These are phyloP conservation scores for Anthostomella pinea DNA, from an alignment of 2,329 filamentous ascomycete species.

Conservation along the genomic window DNA sequence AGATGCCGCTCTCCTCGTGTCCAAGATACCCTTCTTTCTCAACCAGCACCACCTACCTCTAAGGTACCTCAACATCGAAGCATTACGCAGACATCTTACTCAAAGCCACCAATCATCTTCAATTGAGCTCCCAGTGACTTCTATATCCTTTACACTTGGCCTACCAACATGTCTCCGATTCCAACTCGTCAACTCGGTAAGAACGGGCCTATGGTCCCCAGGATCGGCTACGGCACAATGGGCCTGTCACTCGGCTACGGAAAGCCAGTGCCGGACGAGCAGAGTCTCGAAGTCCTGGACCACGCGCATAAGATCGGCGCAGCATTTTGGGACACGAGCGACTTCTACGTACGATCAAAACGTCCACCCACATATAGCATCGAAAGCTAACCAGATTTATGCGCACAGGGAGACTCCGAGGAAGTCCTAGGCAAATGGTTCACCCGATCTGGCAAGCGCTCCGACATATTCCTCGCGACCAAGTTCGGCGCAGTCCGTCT, in stretches of 20 bases:
- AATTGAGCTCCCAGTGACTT: too few species aligned
- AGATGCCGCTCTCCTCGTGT: too few species aligned
- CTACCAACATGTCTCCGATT: slow-evolving; percentile 4
- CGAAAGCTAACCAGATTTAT: too few species aligned
- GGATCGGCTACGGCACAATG: slow-evolving; percentile 11
- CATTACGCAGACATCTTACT: too few species aligned
- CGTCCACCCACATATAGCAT: too few species aligned
- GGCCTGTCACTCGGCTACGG: slow-evolving; percentile 16
- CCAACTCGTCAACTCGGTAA: slow-evolving; percentile 6
- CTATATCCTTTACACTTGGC: too few species aligned
- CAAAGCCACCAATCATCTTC: too few species aligned
- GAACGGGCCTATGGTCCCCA: slow-evolving; percentile 9
- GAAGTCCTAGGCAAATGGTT: slow-evolving; percentile 40
- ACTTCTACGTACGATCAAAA: slow-evolving; percentile 39
- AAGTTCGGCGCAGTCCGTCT: slow-evolving; percentile 43
- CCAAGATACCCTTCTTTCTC: too few species aligned
- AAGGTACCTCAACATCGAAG: too few species aligned
- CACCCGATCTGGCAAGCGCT: slow-evolving; percentile 38
- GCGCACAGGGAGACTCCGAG: slow-evolving; percentile 33
- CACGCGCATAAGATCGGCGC: slow-evolving; percentile 34
- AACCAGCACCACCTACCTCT: too few species aligned
- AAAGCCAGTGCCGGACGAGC: slow-evolving; percentile 28
- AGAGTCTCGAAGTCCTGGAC: slow-evolving; percentile 37
- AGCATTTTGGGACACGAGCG: slow-evolving; percentile 38
- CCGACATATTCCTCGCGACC: slow-evolving; percentile 45